Conservation (phyloP, 2,329 filamentous ascomycete genomes). For the Cladophialophora psammophila region DNA sequence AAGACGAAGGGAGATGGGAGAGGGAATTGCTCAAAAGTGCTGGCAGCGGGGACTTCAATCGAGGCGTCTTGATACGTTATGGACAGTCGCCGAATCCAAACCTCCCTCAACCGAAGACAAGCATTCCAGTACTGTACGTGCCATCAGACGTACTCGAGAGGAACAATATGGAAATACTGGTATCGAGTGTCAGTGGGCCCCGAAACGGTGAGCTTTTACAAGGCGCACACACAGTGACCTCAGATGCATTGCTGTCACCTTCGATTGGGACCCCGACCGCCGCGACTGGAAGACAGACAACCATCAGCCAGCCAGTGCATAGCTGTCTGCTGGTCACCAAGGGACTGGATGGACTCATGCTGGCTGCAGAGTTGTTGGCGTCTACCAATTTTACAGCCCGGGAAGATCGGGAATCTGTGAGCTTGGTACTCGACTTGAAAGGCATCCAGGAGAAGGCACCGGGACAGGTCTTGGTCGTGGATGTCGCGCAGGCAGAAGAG, state of each 20-base stretch:
- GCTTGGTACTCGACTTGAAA: constrained; percentile 65
- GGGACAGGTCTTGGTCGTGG: constrained; percentile 59
- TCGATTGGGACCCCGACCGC: constrained; percentile 73
- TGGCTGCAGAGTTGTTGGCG: constrained; percentile 49
- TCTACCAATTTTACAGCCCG: constrained; percentile 46
- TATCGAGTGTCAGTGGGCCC: constrained; percentile 54
- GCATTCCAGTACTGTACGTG: constrained; percentile 61
- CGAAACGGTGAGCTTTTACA: constrained; percentile 34
- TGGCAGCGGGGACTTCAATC: constrained; percentile 55
- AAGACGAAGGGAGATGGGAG: constrained; percentile 71
- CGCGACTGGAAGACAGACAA: constrained; percentile 68
- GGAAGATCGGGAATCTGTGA: constrained; percentile 54
- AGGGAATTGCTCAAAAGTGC: constrained; percentile 58
- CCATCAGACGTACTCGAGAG: constrained; percentile 64
- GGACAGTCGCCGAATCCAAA: constrained; percentile 57
- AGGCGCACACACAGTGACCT: constrained; percentile 46
- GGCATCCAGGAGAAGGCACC: constrained; percentile 51
- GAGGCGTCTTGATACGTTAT: constrained; percentile 70
- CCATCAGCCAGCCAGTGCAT: constrained; percentile 83
- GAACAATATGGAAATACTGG: constrained; percentile 67
- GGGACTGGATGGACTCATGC: constrained; percentile 70
- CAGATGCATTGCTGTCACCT: constrained; percentile 73
- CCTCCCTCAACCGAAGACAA: constrained; percentile 57
- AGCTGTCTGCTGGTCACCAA: constrained; percentile 76
- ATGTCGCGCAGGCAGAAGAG: constrained; percentile 67